Conservation (phyloP, 768 basidiomycete genomes). For the Boletellus ananas region DNA sequence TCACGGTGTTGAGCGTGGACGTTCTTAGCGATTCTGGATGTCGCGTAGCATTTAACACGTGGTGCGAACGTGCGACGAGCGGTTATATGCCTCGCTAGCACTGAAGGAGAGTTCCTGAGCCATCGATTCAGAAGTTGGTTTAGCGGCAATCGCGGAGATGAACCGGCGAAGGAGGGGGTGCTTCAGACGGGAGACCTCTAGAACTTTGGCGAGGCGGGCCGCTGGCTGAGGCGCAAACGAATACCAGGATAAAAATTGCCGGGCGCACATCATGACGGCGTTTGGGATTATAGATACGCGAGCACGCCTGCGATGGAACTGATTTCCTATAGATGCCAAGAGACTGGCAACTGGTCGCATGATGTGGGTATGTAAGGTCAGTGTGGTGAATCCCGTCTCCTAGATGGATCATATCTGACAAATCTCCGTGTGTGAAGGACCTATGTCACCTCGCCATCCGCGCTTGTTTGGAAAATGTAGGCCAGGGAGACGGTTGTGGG, state of each 20-base stretch:
- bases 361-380: constrained; percentile 5
- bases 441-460: constrained; percentile 23
- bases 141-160: constrained; percentile 5
- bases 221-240: not conserved
- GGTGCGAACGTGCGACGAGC: not conserved
- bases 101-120: not conserved
- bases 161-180: not conserved
- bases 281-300: not conserved
- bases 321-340: constrained; percentile 5
- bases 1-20: not conserved
- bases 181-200: no score
- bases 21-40: not conserved
- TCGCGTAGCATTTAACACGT: not conserved
- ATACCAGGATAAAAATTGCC: not conserved
- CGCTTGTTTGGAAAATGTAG: constrained; percentile 4
- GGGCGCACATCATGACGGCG: not conserved
- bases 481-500: not conserved
- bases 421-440: constrained; percentile 16
- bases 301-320: not conserved
- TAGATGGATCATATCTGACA: not conserved
- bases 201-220: no score
- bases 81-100: not conserved
- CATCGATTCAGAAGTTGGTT: not conserved
- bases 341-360: constrained; percentile 4
- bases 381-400: constrained; percentile 3